A percentile compares a stretch with the other conserved stretches of the same genome.
Evolutionary conservation across 2,329 filamentous ascomycete species (phyloP).

Genomic region (Trichoderma citrinoviride): DNA sequence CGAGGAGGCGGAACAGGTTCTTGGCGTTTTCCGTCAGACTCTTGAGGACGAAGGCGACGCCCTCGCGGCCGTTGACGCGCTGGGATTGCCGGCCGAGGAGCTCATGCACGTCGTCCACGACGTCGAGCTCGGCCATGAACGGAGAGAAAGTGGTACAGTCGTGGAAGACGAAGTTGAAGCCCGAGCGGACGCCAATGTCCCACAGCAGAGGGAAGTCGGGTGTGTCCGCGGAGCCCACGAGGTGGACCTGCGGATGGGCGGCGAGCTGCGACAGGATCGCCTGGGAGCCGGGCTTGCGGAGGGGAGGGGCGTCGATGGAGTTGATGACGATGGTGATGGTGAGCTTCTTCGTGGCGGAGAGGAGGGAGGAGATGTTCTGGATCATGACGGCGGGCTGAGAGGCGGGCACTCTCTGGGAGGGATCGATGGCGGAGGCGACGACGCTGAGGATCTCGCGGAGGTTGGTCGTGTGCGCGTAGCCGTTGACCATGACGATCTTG

Average conservation of each 20-base stretch:
- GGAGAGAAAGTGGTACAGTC: constrained; percentile 87
- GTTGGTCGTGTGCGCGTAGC: constrained; percentile 67
- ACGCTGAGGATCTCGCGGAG: constrained; percentile 68
- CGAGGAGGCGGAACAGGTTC: constrained; percentile 78
- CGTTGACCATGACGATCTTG: constrained; percentile 79
- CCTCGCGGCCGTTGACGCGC: constrained; percentile 82
- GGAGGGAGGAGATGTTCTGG: constrained; percentile 60
- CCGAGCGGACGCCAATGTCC: constrained; percentile 80
- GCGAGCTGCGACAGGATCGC: constrained; percentile 73
- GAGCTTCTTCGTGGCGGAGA: constrained; percentile 43
- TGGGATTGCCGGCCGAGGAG: constrained; percentile 78
- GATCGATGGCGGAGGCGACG: constrained; percentile 62
- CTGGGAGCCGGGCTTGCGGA: constrained; percentile 70
- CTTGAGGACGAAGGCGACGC: constrained; percentile 85
- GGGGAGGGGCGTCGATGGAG: constrained; percentile 76
- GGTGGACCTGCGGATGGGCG: constrained; percentile 65
- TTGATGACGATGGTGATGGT: constrained; percentile 72
- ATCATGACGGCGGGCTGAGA: constrained; percentile 68
- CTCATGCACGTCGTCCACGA: constrained; percentile 86
- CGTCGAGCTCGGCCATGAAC: constrained; percentile 70
- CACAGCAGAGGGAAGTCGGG: constrained; percentile 85
- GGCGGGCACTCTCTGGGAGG: constrained; percentile 48
- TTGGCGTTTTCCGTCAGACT: constrained; percentile 90
- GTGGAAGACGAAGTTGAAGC: constrained; percentile 86
- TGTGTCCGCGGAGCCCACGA: constrained; percentile 82